Evolutionary conservation across 2,329 filamentous ascomycete genomes (phyloP), one percentile per base, ranked within the genome.

Genomic region (Dactylellina drechsleri): DNA sequence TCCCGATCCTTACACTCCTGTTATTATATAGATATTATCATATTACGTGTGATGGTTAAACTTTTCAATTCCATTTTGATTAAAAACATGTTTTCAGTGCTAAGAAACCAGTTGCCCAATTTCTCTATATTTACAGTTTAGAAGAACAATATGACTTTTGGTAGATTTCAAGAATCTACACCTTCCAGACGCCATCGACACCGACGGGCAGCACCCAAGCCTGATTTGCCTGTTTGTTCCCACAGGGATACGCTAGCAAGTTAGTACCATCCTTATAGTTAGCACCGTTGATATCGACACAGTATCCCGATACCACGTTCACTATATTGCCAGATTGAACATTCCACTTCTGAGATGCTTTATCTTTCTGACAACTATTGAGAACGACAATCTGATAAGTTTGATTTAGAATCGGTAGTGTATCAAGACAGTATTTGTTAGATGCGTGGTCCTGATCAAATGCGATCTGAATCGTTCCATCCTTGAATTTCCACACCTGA

Each of bases 401-500:
- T 4, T 60, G 31, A 5, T 43, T 54, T 5, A 53, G 28, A 47
- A 43, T 43, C 4, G 43, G 10, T 43, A 71, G 60, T 4, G 66
- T 66, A 45, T 76, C 72, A 16, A 76, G 66, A 40, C 72, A 76
- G 23, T 71, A 71, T 60, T 66, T 76, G 16, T 54, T 54, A 31
- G 59, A 60, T 2, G 36, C 47, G 28, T 58, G 61, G 28, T 71
- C 49, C 23, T 58, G 49, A 20, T 76, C 66, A 28, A 76, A 76
- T 0, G 72, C 72, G 1, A 76, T 20, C 15, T 76, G 66, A 16
- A 76, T 76, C 8, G 59, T 45, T 8, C 56, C 66, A 1, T 76
- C 26, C 31, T 61, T 71, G 31, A 76, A 71, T 28, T 76, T 76
- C 72, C 72, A 76, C 10, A 76, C 57, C 20, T 76, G 72, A 28